Evolutionary conservation across 164 flowering plant species (phyloP), one percentile per base, ranked within the genome.

Genomic region (Magnolia kwangsiensis): DNA sequence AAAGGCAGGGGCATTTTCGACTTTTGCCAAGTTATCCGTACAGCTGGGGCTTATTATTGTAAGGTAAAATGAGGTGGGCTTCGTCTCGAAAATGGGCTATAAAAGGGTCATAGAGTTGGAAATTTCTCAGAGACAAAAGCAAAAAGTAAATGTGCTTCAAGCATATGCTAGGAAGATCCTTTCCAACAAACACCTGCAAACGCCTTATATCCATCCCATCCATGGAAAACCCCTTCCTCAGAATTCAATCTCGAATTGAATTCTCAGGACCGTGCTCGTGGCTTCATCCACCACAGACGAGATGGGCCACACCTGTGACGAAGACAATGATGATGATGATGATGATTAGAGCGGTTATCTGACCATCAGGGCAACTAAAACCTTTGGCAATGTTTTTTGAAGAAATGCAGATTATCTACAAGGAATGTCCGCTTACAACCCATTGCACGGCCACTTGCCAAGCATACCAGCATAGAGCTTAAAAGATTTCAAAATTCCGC

Each of bases 121-220:
- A n/a, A n/a, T n/a, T n/a, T n/a, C n/a, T n/a, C n/a, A n/a, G n/a
- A n/a, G n/a, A n/a, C n/a, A 72, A 72, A 58, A 55, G 74, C 21
- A 58, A 24, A 65, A 72, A 72, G 74, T 8, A 14, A 63, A 72
- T 16, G 63, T 23, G 63, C 20, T 4, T 55, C 31, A 23, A 72
- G 74, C 74, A 72, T 72, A 72, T 72, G 64, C 74, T 23, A 10
- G 37, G 74, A 72, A 72, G 74, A 72, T 72, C 63, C 74, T 37
- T 27, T 18, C 49, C 74, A 72, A 23, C 45, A 58, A 58, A 7
- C 74, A 23, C 64, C 74, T 72, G 50, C 65, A 72, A 8, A 72
- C 29, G 11, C 74, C 31, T 50, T 72, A 21, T 8, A 7, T 58
- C 63, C 50, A 55, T 24, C 74, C 49, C 64, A 14, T 55, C 72